phyloP scores from a whole-genome alignment of 768 basidiomycete species.

The Calocybe indica region DNA sequence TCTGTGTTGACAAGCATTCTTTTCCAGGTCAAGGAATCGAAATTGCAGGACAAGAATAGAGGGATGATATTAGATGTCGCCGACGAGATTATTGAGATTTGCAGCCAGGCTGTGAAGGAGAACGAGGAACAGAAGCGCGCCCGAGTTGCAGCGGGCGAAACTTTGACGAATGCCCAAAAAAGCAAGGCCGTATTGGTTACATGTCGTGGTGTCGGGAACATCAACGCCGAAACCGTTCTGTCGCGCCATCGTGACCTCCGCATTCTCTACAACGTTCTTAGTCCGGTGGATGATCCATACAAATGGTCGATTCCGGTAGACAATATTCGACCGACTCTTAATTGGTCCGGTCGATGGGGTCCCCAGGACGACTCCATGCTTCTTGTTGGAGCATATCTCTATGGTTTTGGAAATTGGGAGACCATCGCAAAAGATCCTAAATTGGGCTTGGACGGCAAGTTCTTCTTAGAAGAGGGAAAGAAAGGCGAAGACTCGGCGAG shows the following conservation, averaged over 20 bases:
- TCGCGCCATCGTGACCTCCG: slow-evolving; percentile 85
- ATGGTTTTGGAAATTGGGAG: slow-evolving; percentile 98
- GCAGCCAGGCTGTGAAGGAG: slow-evolving; percentile 76
- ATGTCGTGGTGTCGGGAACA: slow-evolving; percentile 83
- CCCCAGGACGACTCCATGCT: slow-evolving; percentile 91
- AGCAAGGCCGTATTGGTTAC: slow-evolving; percentile 95
- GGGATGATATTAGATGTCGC: slow-evolving; percentile 86
- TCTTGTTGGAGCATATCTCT: slow-evolving; percentile 85
- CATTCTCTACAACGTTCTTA: slow-evolving; percentile 79
- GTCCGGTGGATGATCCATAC: slow-evolving; percentile 65
- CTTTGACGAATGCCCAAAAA: slow-evolving; percentile 88
- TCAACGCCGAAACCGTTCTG: slow-evolving; percentile 97
- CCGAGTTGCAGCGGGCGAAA: slow-evolving; percentile 77
- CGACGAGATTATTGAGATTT: slow-evolving; percentile 89
- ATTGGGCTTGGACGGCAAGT: slow-evolving; percentile 83
- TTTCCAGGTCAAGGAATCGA: slow-evolving; percentile 76
- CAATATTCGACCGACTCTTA: slow-evolving; percentile 87
- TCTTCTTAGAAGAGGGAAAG: slow-evolving; percentile 98
- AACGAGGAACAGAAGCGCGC: slow-evolving; percentile 77
- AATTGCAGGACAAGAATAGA: slow-evolving; percentile 90
- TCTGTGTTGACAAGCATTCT: slow-evolving; percentile 1
- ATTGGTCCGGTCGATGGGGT: slow-evolving; percentile 96
- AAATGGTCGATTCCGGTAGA: slow-evolving; percentile 89
- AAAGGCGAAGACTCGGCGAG: slow-evolving; percentile 82
- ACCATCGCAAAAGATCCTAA: slow-evolving; percentile 83